Conservation (phyloP, 2,329 filamentous ascomycete species). For the Colletotrichum spinosum region DNA sequence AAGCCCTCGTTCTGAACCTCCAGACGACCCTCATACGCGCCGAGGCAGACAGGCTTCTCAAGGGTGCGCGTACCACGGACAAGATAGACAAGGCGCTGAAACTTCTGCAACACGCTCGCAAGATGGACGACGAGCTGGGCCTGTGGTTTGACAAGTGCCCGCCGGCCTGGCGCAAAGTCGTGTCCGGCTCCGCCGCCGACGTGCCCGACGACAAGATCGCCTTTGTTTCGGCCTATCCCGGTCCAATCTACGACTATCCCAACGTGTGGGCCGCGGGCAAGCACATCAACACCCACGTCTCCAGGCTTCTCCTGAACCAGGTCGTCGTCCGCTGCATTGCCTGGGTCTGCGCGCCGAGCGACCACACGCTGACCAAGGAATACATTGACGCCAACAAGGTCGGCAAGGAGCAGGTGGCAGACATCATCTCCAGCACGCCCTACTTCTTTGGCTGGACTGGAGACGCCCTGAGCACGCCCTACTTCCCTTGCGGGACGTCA, state of each 20-base stretch:
- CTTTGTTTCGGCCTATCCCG: constrained; percentile 38
- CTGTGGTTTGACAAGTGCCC: constrained; percentile 40
- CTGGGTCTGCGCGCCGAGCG: constrained; percentile 41
- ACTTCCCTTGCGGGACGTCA: constrained; percentile 41
- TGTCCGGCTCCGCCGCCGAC: constrained; percentile 37
- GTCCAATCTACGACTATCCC: constrained; percentile 39
- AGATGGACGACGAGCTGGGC: constrained; percentile 39
- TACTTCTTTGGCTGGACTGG: constrained; percentile 42
- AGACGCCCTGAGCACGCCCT: constrained; percentile 39
- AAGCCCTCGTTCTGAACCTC: constrained; percentile 41
- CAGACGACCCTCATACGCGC: constrained; percentile 42
- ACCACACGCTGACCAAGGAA: constrained; percentile 39
- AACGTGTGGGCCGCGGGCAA: constrained; percentile 42
- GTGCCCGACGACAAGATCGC: constrained; percentile 37
- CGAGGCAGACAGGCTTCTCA: constrained; percentile 40
- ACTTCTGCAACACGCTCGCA: constrained; percentile 38
- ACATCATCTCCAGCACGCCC: constrained; percentile 40
- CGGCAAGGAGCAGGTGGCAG: constrained; percentile 39
- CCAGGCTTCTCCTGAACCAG: constrained; percentile 39
- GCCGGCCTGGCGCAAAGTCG: constrained; percentile 38
- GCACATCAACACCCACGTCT: constrained; percentile 41
- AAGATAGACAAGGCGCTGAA: constrained; percentile 40
- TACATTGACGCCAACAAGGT: constrained; percentile 39
- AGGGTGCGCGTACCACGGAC: constrained; percentile 33
- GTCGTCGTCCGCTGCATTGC: constrained; percentile 40